Evolutionary conservation across 2,329 filamentous ascomycete genomes (phyloP).

Genomic region (Trichophyton equinum): DNA sequence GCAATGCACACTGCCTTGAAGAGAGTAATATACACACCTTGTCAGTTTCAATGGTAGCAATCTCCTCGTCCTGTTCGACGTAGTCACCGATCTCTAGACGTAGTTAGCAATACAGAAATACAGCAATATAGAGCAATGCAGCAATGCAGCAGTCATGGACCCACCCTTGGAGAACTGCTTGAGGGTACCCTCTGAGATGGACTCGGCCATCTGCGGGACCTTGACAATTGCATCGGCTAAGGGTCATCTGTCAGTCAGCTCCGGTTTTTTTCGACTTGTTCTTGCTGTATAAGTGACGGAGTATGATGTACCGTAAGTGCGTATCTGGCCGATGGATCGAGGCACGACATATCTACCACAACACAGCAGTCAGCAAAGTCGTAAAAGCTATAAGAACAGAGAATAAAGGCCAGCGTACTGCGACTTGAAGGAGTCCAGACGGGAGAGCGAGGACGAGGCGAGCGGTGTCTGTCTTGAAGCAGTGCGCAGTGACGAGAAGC

Average conservation of each 20-base stretch:
- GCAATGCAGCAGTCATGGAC: conserved; percentile 12
- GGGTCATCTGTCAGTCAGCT: background rate
- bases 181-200: conserved; percentile 91
- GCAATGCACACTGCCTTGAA: background rate
- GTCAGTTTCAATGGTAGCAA: conserved; percentile 97
- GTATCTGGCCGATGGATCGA: conserved; percentile 5
- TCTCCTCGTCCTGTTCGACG: conserved; percentile 91
- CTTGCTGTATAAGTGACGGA: too few species aligned
- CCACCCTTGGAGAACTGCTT: conserved; percentile 83
- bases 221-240: conserved; percentile 73
- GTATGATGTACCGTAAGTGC: conserved; percentile 9
- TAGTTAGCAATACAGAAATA: background rate
- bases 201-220: conserved; percentile 96
- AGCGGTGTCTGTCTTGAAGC: background rate
- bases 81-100: conserved; percentile 66
- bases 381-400: background rate
- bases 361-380: background rate
- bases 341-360: background rate
- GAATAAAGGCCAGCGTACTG: background rate
- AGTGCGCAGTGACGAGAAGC: background rate
- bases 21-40: conserved; percentile 48
- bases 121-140: background rate
- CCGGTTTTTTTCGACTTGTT: background rate
- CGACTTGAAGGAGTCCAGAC: background rate
- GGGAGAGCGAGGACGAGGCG: background rate